Percentiles rank a stretch among this genome's conserved stretches.
phyloP scores from a whole-genome alignment of 139 green algal species.

The Haematococcus sp. region DNA sequence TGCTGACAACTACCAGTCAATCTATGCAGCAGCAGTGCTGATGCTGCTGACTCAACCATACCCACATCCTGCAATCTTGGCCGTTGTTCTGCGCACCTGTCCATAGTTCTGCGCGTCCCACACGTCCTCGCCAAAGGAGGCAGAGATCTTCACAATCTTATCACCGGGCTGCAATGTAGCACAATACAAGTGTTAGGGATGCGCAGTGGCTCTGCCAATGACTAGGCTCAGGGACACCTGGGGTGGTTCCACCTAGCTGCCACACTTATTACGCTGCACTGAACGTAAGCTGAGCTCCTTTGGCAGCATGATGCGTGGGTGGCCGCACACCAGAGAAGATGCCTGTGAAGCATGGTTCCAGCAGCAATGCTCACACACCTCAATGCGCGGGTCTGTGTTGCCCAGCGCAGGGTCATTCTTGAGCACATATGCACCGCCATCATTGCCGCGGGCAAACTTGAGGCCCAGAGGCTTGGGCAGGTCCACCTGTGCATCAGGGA shows the following conservation, averaged over 20 bases:
- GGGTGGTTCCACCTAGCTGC: not conserved
- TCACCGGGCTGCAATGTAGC: conserved; percentile 71
- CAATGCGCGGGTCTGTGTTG: conserved; percentile 71
- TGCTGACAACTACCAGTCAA: too few relatives aligned
- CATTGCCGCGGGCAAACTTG: conserved; percentile 85
- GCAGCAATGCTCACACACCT: too few relatives aligned
- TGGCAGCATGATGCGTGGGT: not conserved
- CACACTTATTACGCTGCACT: not conserved
- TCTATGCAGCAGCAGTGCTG: not conserved
- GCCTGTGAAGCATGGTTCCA: too few relatives aligned
- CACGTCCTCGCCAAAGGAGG: conserved; percentile 95
- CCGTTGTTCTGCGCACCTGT: conserved; percentile 41
- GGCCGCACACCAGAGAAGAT: not conserved
- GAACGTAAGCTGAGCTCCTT: too few relatives aligned
- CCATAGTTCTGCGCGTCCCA: conserved; percentile 93
- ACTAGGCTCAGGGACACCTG: not conserved
- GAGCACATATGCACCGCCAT: conserved; percentile 86
- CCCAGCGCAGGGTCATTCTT: conserved; percentile 55
- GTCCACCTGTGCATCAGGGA: conserved; percentile 52
- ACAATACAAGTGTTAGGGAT: not conserved
- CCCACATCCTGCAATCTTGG: too few relatives aligned
- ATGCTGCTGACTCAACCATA: too few relatives aligned
- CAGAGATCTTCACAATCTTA: conserved; percentile 85
- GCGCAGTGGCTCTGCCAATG: not conserved
- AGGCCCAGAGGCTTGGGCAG: conserved; percentile 92